These are phyloP conservation scores for Fusarium sp. DNA, from an alignment of 2,329 filamentous ascomycete species.

Conservation along the genomic window DNA sequence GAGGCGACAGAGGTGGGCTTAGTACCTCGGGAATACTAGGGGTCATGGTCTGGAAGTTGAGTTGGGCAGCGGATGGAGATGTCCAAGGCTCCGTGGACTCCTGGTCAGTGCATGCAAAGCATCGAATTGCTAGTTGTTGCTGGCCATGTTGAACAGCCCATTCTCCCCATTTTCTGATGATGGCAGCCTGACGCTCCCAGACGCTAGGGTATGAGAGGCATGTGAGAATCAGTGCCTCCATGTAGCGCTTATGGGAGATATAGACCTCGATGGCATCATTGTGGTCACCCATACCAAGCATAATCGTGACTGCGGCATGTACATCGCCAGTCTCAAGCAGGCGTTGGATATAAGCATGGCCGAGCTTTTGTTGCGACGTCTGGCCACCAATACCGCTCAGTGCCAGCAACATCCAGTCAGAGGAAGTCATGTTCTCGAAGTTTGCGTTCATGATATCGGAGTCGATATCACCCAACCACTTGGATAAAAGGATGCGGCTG, in stretches of 20 bases:
- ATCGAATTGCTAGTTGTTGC: constrained; percentile 91
- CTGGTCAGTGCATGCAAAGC: constrained; percentile 90
- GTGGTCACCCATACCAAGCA: constrained; percentile 91
- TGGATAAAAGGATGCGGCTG: constrained; percentile 85
- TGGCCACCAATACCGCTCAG: constrained; percentile 86
- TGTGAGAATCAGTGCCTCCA: constrained; percentile 93
- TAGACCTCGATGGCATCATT: constrained; percentile 98
- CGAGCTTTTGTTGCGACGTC: constrained; percentile 88
- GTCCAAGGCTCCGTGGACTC: constrained; percentile 91
- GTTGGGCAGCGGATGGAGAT: constrained; percentile 81
- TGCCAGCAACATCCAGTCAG: constrained; percentile 97
- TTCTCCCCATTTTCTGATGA: constrained; percentile 96
- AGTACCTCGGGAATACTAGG: constrained; percentile 73
- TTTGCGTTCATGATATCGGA: constrained; percentile 85
- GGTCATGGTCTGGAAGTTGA: constrained; percentile 69
- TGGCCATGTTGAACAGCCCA: constrained; percentile 89
- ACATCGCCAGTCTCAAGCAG: constrained; percentile 91
- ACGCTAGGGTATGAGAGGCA: constrained; percentile 86
- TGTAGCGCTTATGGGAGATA: constrained; percentile 88
- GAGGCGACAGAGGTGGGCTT: constrained; percentile 82
- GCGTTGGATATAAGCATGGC: constrained; percentile 90
- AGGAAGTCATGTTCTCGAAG: constrained; percentile 89
- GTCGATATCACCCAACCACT: constrained; percentile 92
- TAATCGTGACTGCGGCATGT: constrained; percentile 91
- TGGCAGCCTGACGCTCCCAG: constrained; percentile 90